Evolutionary conservation across 1,139 yeast species (phyloP).

Genomic region (Wickerhamomyces sp.): DNA sequence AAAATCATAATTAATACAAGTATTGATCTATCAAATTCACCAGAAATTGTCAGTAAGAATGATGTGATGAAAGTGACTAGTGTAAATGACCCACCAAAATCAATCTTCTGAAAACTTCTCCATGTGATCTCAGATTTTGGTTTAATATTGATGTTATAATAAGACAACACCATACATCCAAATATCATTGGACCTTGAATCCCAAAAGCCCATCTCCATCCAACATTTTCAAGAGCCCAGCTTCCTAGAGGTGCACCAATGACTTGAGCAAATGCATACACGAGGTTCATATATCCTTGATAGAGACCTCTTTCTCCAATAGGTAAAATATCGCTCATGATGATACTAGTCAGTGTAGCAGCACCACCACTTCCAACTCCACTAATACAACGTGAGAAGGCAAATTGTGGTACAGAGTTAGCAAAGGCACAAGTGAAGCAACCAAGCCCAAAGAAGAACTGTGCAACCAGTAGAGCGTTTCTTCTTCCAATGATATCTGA

Average conservation of each 20-base stretch:
- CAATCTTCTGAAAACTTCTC: slow-evolving; percentile 57
- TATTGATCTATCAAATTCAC: slow-evolving; percentile 6
- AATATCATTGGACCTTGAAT: slow-evolving; percentile 62
- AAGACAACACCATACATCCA: slow-evolving; percentile 33
- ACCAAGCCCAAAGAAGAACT: slow-evolving; percentile 41
- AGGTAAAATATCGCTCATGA: slow-evolving; percentile 46
- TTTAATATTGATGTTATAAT: slow-evolving; percentile 25
- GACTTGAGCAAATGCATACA: slow-evolving; percentile 63
- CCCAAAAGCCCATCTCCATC: slow-evolving; percentile 72
- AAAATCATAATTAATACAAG: slow-evolving; percentile 7
- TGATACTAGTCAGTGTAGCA: slow-evolving; percentile 39
- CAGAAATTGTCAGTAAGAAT: slow-evolving; percentile 38
- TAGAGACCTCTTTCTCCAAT: slow-evolving; percentile 43
- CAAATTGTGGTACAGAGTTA: slow-evolving; percentile 35
- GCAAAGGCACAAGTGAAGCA: slow-evolving; percentile 39
- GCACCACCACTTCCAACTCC: slow-evolving; percentile 54
- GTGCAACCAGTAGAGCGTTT: slow-evolving; percentile 37
- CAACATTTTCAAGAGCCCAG: slow-evolving; percentile 59
- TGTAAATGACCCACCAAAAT: slow-evolving; percentile 65
- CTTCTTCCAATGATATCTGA: slow-evolving; percentile 53
- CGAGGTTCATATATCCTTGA: slow-evolving; percentile 57
- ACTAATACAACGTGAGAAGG: slow-evolving; percentile 43
- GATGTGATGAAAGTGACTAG: slow-evolving; percentile 53
- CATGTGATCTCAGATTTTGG: slow-evolving; percentile 30
- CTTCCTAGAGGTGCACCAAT: slow-evolving; percentile 77